Conservation (phyloP, 192 early-diverging fungal genomes). For the Phlyctochytrium bullatum region DNA sequence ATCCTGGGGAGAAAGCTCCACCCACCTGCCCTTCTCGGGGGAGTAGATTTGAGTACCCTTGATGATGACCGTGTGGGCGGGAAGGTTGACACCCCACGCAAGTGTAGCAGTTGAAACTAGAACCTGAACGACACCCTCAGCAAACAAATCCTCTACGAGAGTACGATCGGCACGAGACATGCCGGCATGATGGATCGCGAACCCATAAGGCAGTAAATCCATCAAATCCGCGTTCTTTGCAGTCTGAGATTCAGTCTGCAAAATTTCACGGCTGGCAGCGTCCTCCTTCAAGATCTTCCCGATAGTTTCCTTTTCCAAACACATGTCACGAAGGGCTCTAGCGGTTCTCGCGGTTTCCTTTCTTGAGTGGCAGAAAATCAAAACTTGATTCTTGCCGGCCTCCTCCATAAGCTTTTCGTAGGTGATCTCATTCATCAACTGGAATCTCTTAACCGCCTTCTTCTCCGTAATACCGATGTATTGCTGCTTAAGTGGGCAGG, state of each 20-base stretch:
- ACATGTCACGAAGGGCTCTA: conserved; percentile 88
- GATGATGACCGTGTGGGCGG: conserved; percentile 97
- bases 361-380: conserved; percentile 96
- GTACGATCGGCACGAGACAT: conserved; percentile 89
- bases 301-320: conserved; percentile 82
- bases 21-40: conserved; percentile 92
- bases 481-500: conserved; percentile 93
- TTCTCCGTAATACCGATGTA: conserved; percentile 98
- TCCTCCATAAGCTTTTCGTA: conserved; percentile 95
- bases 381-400: conserved; percentile 74
- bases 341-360: conserved; percentile 98
- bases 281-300: conserved; percentile 79
- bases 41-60: conserved; percentile 98
- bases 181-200: conserved; percentile 96
- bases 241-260: conserved; percentile 74
- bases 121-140: conserved; percentile 85
- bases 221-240: conserved; percentile 81
- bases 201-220: conserved; percentile 91
- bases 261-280: conserved; percentile 79
- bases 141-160: conserved; percentile 92
- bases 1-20: conserved; percentile 94
- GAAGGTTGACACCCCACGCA: conserved; percentile 99
- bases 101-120: conserved; percentile 95
- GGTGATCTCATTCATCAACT: conserved; percentile 95
- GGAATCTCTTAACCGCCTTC: conserved; percentile 88